A percentile compares a stretch with the other conserved stretches of the same genome.
Evolutionary conservation across 176 grass and related monocot species (phyloP).

Genomic region (Thalia dealbata): DNA sequence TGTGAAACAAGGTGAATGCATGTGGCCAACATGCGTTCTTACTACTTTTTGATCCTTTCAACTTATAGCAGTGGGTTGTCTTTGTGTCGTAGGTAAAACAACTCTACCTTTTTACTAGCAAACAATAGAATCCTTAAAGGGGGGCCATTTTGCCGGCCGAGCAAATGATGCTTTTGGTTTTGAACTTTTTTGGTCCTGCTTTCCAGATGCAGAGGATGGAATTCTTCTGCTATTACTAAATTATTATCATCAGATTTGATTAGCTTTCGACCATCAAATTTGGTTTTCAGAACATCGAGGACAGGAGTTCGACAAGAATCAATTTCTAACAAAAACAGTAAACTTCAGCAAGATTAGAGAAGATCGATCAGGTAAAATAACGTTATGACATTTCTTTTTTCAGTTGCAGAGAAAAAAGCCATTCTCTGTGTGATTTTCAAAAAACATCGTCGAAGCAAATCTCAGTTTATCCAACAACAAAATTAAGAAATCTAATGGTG

Average conservation of each 20-base stretch:
- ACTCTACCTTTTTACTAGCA: not conserved
- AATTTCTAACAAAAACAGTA: not conserved
- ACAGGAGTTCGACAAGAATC: too few relatives aligned
- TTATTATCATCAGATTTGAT: too few relatives aligned
- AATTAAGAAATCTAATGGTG: not conserved
- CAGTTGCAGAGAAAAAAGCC: slow-evolving; percentile 6
- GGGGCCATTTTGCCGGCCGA: not conserved
- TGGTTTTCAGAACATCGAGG: too few relatives aligned
- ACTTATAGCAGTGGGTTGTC: too few relatives aligned
- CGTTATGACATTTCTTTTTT: not conserved
- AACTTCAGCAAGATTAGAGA: not conserved
- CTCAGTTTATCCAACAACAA: not conserved
- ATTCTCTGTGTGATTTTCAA: not conserved
- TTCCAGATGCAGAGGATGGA: not conserved
- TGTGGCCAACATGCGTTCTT: too few relatives aligned
- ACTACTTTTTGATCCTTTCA: too few relatives aligned
- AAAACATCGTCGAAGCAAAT: not conserved
- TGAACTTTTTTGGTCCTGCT: not conserved
- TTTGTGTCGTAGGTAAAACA: too few relatives aligned
- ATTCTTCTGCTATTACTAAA: not conserved
- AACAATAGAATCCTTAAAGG: not conserved
- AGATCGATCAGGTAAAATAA: not conserved
- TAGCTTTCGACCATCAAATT: too few relatives aligned
- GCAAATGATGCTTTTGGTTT: not conserved
- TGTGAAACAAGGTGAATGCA: too few relatives aligned